These are phyloP conservation scores for Quercus agrifolia DNA, from an alignment of 306 rosid genomes.

Conservation along the genomic window DNA sequence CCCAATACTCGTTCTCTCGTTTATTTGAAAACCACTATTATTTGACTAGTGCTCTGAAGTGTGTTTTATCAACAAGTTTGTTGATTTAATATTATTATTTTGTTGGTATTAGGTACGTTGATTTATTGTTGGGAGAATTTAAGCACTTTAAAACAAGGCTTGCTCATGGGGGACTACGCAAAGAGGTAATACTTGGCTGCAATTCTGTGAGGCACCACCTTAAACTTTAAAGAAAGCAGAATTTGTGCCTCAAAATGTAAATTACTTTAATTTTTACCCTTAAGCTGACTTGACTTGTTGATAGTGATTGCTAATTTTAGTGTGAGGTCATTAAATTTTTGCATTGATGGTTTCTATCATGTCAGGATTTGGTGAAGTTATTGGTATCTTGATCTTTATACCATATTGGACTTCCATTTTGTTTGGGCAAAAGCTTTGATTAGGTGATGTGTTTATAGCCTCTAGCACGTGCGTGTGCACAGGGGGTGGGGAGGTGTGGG, in stretches of 20 bases:
- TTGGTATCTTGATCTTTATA: not conserved
- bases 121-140: slow-evolving; percentile 94
- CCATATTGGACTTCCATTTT: not conserved
- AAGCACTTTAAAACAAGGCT: slow-evolving; percentile 97
- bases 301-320: not conserved
- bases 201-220: slow-evolving; percentile 2
- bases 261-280: not conserved
- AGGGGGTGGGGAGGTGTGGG: too few relatives aligned
- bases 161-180: slow-evolving; percentile 80
- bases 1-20: not conserved
- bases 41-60: slow-evolving; percentile 31
- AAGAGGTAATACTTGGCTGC: slow-evolving; percentile 63
- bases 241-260: not conserved
- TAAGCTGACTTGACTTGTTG: not conserved
- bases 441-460: not conserved
- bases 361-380: not conserved
- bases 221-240: not conserved
- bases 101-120: slow-evolving; percentile 61
- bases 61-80: slow-evolving; percentile 59
- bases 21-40: not conserved
- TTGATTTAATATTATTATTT: slow-evolving; percentile 41
- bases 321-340: not conserved
- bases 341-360: not conserved
- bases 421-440: not conserved
- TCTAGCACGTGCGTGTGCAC: too few relatives aligned